These are phyloP conservation scores for Diophrys sp. DNA, from an alignment of 73 alveolate genomes.

Conservation along the genomic window DNA sequence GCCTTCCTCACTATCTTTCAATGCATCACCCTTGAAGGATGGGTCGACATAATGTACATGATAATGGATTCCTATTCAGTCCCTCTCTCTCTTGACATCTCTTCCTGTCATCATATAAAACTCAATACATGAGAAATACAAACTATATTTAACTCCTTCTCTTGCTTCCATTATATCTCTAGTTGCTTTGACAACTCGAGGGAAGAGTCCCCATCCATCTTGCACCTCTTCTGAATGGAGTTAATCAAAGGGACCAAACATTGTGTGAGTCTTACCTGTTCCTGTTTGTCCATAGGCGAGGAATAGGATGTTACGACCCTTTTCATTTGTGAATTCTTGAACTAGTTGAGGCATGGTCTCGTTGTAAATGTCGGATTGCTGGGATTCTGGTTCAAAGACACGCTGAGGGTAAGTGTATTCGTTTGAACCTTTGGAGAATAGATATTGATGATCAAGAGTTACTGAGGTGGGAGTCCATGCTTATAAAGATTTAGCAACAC, in stretches of 20 bases:
- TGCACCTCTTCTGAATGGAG: background rate
- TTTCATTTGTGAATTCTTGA: background rate
- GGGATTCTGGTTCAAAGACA: background rate
- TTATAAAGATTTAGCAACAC: background rate
- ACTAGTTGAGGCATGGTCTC: background rate
- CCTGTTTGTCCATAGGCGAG: constrained; percentile 7
- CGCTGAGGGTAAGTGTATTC: background rate
- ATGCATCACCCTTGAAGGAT: constrained; percentile 42
- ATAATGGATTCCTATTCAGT: constrained; percentile 37
- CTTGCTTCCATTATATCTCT: too few relatives aligned
- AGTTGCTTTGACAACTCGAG: background rate
- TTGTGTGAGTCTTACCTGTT: constrained; percentile 7
- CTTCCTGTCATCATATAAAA: background rate
- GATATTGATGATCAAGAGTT: background rate
- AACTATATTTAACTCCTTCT: background rate
- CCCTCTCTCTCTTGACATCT: too few relatives aligned
- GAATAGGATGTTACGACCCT: constrained; percentile 2
- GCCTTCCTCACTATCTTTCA: constrained; percentile 49
- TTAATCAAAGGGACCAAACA: background rate
- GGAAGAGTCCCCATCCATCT: background rate
- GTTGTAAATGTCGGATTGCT: background rate
- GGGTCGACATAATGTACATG: constrained; percentile 41
- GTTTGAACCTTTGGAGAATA: background rate
- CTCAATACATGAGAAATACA: background rate
- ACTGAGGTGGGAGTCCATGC: background rate